Evolutionary conservation across 2,329 filamentous ascomycete species (phyloP), one percentile per base, ranked within the genome.

Genomic region (Aureobasidium sp.): DNA sequence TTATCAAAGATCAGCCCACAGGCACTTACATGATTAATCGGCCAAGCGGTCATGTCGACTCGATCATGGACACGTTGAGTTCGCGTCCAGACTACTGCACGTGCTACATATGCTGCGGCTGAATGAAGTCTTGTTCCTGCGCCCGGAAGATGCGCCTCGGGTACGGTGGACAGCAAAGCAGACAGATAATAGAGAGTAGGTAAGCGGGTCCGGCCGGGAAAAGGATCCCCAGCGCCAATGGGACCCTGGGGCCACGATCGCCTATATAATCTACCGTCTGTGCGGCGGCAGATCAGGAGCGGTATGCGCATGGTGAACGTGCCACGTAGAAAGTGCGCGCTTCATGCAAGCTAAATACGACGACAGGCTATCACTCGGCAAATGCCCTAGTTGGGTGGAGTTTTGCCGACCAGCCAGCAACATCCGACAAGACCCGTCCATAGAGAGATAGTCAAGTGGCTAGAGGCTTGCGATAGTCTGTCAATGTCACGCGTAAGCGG

Each of bases 201-300:
- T 60, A 60, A 27, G 36, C 57, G 57, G 57, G 45, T 51, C 44
- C 36, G 20, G 36, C 44, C 57, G 57, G 45, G 36, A 41, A 25
- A n/a, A n/a, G 14, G 42, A 27, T 48, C 29, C 31, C 22, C 22
- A 55, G 51, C 53, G 41, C 41, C 56, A 59, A 59, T 48, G 22
- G 29, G 17, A 44, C 27, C 56, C 42, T 22, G 15, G n/a, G 53
- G 12, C 34, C 27, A 15, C 14, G 44, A 42, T 49, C 57, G 31
- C 45, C 44, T 60, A 60, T 51, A 60, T 59, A 48, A 29, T 60
- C 17, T 25, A 51, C 36, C 12, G 57, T 60, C 57, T 51, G 57
- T 60, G 57, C 57, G 44, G 31, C 22, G 37, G 57, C 20, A 49
- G 48, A 55, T 62, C 48, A 62, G 31, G 61, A 60, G 57, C 57